These are phyloP conservation scores for Fusarium torreyae DNA, from an alignment of 2,329 filamentous ascomycete species.

Conservation along the genomic window DNA sequence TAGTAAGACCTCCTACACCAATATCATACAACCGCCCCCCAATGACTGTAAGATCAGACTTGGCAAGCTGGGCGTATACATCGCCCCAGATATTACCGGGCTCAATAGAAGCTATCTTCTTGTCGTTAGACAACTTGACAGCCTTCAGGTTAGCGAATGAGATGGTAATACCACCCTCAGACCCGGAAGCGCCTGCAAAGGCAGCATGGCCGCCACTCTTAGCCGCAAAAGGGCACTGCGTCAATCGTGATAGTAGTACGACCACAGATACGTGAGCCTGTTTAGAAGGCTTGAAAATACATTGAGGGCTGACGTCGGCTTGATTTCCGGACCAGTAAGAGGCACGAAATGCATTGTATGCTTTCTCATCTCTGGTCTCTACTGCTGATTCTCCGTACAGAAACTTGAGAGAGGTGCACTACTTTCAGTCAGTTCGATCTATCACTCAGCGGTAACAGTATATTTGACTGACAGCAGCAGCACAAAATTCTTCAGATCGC, in stretches of 20 bases:
- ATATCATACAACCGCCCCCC: conserved; percentile 59
- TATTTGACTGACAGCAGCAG: conserved; percentile 9
- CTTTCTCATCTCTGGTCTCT: conserved; percentile 11
- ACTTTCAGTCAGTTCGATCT: background rate
- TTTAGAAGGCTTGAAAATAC: conserved; percentile 30
- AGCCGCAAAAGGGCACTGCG: conserved; percentile 51
- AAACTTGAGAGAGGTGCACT: conserved; percentile 30
- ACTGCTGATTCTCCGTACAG: conserved; percentile 26
- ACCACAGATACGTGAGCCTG: conserved; percentile 11
- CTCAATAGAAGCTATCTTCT: conserved; percentile 55
- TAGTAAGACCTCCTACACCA: conserved; percentile 59
- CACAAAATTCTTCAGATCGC: conserved; percentile 5
- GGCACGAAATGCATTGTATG: conserved; percentile 10
- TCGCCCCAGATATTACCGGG: conserved; percentile 58
- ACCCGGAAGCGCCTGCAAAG: conserved; percentile 58
- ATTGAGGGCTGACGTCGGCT: conserved; percentile 18
- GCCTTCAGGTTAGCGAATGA: conserved; percentile 56
- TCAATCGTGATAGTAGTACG: conserved; percentile 24
- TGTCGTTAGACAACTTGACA: conserved; percentile 51
- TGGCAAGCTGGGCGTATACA: conserved; percentile 56
- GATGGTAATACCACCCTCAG: conserved; percentile 54
- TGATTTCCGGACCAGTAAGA: conserved; percentile 34
- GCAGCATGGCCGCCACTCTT: conserved; percentile 63
- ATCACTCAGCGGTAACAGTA: background rate
- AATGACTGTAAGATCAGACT: conserved; percentile 53